Conservation (phyloP, 1,284 basidiomycete species). For the Exobasidium cylindrosporum region DNA sequence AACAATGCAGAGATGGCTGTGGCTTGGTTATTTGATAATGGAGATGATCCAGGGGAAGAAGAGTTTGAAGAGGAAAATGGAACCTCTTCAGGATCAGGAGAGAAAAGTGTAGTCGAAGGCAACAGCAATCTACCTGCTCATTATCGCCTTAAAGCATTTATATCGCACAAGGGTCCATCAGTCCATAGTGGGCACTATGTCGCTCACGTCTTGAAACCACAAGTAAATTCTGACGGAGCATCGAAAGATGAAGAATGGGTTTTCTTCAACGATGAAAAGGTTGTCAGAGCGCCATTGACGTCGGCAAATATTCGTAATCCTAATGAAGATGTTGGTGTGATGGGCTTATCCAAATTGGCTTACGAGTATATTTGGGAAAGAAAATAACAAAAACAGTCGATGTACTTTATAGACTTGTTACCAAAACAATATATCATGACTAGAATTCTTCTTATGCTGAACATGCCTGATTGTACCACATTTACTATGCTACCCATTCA, state of each 20-base stretch:
- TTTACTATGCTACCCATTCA: too few species aligned
- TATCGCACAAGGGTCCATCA: constrained; percentile 97
- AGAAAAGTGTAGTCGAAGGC: constrained; percentile 30
- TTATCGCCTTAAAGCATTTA: constrained; percentile 83
- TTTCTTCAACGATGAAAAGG: constrained; percentile 23
- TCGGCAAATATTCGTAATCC: neutral
- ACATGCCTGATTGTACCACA: too few species aligned
- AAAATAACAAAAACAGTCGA: too few species aligned
- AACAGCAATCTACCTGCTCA: constrained; percentile 65
- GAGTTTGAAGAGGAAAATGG: constrained; percentile 4
- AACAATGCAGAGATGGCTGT: constrained; percentile 80
- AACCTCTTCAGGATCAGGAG: constrained; percentile 6
- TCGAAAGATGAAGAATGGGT: constrained; percentile 10
- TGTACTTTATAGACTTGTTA: too few species aligned
- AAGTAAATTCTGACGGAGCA: neutral
- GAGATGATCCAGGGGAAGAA: constrained; percentile 74
- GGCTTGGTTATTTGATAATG: constrained; percentile 96
- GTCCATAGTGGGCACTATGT: constrained; percentile 23
- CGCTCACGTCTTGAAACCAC: constrained; percentile 13
- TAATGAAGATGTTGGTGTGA: constrained; percentile 16
- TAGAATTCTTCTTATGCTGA: too few species aligned
- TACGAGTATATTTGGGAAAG: constrained; percentile 19
- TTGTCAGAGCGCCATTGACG: constrained; percentile 12
- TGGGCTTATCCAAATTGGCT: constrained; percentile 15
- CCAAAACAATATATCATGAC: too few species aligned